phyloP scores from a whole-genome alignment of 1,284 basidiomycete genomes.

The Hypsizygus ulmarius region DNA sequence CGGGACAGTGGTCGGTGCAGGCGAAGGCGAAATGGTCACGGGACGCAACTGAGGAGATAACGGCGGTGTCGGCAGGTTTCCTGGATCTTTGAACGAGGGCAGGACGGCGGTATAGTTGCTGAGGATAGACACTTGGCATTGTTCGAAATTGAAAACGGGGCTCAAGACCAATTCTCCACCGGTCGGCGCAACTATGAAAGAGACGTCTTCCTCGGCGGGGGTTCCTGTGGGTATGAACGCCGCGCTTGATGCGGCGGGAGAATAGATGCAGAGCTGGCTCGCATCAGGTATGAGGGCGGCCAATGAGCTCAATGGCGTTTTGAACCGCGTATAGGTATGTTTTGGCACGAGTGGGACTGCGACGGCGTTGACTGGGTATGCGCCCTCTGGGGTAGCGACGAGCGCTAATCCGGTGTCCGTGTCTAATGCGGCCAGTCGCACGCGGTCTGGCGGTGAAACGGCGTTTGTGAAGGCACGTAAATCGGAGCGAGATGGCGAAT shows the following conservation, averaged over 20 bases:
- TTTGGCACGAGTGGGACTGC: conserved; percentile 8
- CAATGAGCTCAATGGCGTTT: conserved; percentile 6
- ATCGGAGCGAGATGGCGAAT: conserved; percentile 14
- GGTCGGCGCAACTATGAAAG: conserved; percentile 20
- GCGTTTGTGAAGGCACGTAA: conserved; percentile 15
- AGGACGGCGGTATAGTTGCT: conserved; percentile 22
- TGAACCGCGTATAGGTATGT: not conserved
- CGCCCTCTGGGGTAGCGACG: conserved; percentile 4
- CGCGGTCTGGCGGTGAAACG: conserved; percentile 15
- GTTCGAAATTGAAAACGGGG: conserved; percentile 25
- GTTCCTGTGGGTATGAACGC: conserved; percentile 14
- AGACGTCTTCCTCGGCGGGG: conserved; percentile 10
- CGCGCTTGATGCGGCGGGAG: conserved; percentile 14
- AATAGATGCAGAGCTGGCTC: conserved; percentile 17
- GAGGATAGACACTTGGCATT: conserved; percentile 28
- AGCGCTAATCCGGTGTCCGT: conserved; percentile 7
- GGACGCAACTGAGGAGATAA: conserved; percentile 27
- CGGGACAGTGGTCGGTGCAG: not conserved
- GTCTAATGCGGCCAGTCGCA: conserved; percentile 11
- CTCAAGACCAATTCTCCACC: conserved; percentile 32
- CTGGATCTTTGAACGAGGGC: conserved; percentile 8
- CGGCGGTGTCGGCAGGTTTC: conserved; percentile 33
- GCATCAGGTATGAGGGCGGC: conserved; percentile 14
- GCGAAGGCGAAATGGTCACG: conserved; percentile 12
- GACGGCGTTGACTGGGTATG: conserved; percentile 11